Conservation (phyloP, 1,284 basidiomycete genomes). For the Wolfiporia cocos region DNA sequence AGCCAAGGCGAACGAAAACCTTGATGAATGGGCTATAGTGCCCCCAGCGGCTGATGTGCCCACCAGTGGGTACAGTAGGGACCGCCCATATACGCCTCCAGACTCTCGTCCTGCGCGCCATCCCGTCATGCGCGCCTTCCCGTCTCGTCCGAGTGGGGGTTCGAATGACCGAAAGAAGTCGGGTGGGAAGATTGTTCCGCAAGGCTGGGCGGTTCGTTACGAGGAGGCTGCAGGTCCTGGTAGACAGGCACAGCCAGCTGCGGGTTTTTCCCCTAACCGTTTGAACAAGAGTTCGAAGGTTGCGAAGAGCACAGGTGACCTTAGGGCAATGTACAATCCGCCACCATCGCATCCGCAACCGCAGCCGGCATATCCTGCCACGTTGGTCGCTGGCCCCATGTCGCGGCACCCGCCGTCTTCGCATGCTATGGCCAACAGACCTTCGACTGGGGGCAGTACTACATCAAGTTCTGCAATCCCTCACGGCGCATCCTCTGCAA, state of each 20-base stretch:
- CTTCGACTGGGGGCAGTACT: conserved; percentile 17
- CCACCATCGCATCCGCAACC: no score
- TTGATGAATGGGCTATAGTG: conserved; percentile 41
- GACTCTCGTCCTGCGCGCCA: conserved; percentile 18
- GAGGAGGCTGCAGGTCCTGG: conserved; percentile 3
- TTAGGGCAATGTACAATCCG: conserved; percentile 35
- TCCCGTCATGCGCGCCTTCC: not conserved
- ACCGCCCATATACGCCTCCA: conserved; percentile 26
- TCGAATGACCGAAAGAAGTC: conserved; percentile 10
- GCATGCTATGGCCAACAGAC: conserved; percentile 16
- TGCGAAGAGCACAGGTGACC: conserved; percentile 58
- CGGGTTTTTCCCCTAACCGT: no score
- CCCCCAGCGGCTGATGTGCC: conserved; percentile 26
- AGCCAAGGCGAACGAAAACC: conserved; percentile 12
- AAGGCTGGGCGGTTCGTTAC: not conserved
- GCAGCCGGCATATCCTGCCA: conserved; percentile 28
- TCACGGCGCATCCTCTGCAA: conserved; percentile 7
- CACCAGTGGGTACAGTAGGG: conserved; percentile 21
- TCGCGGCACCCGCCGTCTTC: conserved; percentile 7
- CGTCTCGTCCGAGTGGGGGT: no score
- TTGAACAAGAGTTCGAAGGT: no score
- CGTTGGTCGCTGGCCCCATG: conserved; percentile 28
- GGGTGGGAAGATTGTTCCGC: not conserved
- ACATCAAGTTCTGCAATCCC: conserved; percentile 9
- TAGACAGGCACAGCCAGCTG: no score